Evolutionary conservation across 495 filamentous ascomycete species (phyloP).

Genomic region (Lentithecium fluviatile): DNA sequence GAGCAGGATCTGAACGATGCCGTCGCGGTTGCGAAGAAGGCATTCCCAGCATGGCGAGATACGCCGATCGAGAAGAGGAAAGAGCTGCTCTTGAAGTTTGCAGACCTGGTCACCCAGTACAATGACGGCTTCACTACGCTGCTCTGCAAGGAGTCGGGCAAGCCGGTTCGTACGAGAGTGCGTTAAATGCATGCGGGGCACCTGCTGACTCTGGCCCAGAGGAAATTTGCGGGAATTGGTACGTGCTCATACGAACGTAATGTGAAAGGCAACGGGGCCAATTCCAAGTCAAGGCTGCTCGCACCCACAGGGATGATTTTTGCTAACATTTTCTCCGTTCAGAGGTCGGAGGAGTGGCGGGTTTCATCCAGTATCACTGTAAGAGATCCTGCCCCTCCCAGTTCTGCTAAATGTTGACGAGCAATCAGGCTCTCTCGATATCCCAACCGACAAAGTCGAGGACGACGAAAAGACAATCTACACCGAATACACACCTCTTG

Average conservation of each 20-base stretch:
- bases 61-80: slow-evolving; percentile 56
- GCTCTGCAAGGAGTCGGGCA: slow-evolving; percentile 58
- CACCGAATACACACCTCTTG: slow-evolving; percentile 36
- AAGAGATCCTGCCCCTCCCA: not conserved
- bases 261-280: no score
- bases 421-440: slow-evolving; percentile 32
- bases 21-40: slow-evolving; percentile 48
- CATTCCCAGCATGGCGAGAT: slow-evolving; percentile 54
- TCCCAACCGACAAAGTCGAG: slow-evolving; percentile 44
- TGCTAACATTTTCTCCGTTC: no score
- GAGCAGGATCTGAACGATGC: slow-evolving; percentile 57
- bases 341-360: slow-evolving; percentile 23
- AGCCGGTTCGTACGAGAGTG: slow-evolving; percentile 47
- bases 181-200: not conserved
- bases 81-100: slow-evolving; percentile 54
- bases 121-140: slow-evolving; percentile 50
- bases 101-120: slow-evolving; percentile 49
- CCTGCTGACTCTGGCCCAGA: slow-evolving; percentile 4
- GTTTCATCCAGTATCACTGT: slow-evolving; percentile 29
- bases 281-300: no score
- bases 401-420: not conserved
- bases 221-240: slow-evolving; percentile 23
- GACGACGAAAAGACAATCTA: slow-evolving; percentile 41
- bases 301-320: no score
- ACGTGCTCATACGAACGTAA: no score